Percentiles rank a stretch among this genome's conserved stretches.
Conservation (phyloP, 495 filamentous ascomycete species). For the Parathielavia appendiculata region DNA sequence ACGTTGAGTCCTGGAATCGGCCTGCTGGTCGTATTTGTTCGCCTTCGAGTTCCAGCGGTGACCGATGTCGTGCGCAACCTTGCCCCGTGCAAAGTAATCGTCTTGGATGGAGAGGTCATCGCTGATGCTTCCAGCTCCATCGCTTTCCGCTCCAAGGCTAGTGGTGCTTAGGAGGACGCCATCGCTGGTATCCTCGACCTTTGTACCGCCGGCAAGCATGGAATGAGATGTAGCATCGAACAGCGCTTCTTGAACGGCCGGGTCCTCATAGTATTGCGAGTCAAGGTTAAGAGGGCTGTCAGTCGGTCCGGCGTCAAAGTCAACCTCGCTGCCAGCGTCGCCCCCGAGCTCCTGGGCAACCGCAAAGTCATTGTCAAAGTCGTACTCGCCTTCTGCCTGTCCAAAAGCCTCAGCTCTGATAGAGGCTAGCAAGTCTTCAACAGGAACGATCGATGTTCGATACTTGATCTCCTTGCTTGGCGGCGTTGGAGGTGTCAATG, state of each 20-base stretch:
- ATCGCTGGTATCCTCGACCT: slow-evolving; percentile 49
- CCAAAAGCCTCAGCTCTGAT: slow-evolving; percentile 81
- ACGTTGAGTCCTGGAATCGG: slow-evolving; percentile 53
- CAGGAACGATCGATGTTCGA: slow-evolving; percentile 75
- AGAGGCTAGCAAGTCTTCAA: slow-evolving; percentile 83
- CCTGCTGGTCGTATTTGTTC: slow-evolving; percentile 63
- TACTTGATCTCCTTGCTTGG: slow-evolving; percentile 80
- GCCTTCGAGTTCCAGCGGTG: slow-evolving; percentile 73
- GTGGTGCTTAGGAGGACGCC: slow-evolving; percentile 54
- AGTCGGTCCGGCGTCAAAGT: slow-evolving; percentile 33
- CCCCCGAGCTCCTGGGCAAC: slow-evolving; percentile 36
- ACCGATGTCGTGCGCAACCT: slow-evolving; percentile 59
- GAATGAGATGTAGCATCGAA: slow-evolving; percentile 39
- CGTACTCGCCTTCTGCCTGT: slow-evolving; percentile 49
- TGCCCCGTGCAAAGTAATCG: slow-evolving; percentile 66
- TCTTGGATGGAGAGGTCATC: slow-evolving; percentile 64
- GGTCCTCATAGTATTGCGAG: slow-evolving; percentile 39
- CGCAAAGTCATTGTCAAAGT: slow-evolving; percentile 53
- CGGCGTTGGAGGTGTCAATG: slow-evolving; percentile 73
- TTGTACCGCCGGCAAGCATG: slow-evolving; percentile 30
- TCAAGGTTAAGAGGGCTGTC: slow-evolving; percentile 37
- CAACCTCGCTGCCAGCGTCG: slow-evolving; percentile 31
- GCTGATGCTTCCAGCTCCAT: slow-evolving; percentile 29
- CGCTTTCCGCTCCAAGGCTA: slow-evolving; percentile 50
- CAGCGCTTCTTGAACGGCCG: slow-evolving; percentile 33